These are phyloP conservation scores for Durotheca rogersii DNA, from an alignment of 495 filamentous ascomycete genomes.

Conservation along the genomic window DNA sequence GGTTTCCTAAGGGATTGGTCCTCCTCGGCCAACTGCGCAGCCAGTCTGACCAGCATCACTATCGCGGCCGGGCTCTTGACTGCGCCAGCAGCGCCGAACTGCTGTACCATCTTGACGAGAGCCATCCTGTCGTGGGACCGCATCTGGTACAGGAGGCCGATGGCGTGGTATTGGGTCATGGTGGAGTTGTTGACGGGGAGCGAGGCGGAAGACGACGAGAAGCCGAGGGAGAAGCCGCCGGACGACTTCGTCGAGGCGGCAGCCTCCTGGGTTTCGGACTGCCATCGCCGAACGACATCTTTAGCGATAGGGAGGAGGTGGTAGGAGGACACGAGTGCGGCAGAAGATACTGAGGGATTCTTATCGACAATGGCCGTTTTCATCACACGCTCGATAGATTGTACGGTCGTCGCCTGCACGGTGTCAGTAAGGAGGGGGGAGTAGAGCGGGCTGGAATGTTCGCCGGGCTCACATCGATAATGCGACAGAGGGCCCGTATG, in stretches of 20 bases:
- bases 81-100: slow-evolving; percentile 85
- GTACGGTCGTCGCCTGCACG: slow-evolving; percentile 84
- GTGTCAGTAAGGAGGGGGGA: slow-evolving; percentile 29
- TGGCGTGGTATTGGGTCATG: slow-evolving; percentile 98
- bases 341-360: slow-evolving; percentile 95
- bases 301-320: slow-evolving; percentile 94
- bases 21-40: slow-evolving; percentile 93
- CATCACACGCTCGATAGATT: slow-evolving; percentile 96
- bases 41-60: slow-evolving; percentile 87
- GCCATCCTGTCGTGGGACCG: slow-evolving; percentile 96
- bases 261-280: slow-evolving; percentile 97
- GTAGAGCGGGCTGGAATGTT: slow-evolving; percentile 1
- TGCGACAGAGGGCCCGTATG: slow-evolving; percentile 91
- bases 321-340: slow-evolving; percentile 95
- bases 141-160: slow-evolving; percentile 98
- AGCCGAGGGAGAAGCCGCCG: slow-evolving; percentile 84
- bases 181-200: slow-evolving; percentile 76
- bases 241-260: slow-evolving; percentile 86
- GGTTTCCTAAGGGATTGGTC: slow-evolving; percentile 84
- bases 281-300: slow-evolving; percentile 96
- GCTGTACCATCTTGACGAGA: slow-evolving; percentile 99
- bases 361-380: slow-evolving; percentile 99
- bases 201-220: slow-evolving; percentile 70
- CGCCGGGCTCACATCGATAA: slow-evolving; percentile 78
- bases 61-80: slow-evolving; percentile 93